A percentile compares a stretch with the other conserved stretches of the same genome.
phyloP scores from a whole-genome alignment of 306 rosid genomes.

The Oxytropis ochrocephala region DNA sequence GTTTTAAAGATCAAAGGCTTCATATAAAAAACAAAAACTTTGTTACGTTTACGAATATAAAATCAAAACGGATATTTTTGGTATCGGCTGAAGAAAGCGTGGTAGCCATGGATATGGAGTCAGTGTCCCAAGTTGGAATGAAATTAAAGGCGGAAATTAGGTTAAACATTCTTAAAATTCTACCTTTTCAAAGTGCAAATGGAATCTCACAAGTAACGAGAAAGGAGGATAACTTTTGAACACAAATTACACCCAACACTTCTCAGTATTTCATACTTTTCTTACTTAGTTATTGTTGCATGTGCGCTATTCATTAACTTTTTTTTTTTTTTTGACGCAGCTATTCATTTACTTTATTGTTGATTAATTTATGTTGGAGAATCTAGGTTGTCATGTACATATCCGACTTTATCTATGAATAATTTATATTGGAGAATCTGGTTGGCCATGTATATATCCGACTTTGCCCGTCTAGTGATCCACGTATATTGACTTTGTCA shows the following conservation, averaged over 20 bases:
- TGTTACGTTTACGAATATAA: not conserved
- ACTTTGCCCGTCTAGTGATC: too few relatives aligned
- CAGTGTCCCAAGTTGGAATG: not conserved
- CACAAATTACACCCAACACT: not conserved
- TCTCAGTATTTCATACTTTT: too few relatives aligned
- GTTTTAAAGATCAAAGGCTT: slow-evolving; percentile 11
- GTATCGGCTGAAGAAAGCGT: slow-evolving; percentile 31
- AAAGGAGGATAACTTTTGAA: slow-evolving; percentile 27
- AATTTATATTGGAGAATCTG: too few relatives aligned
- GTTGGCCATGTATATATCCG: too few relatives aligned
- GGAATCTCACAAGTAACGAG: slow-evolving; percentile 43
- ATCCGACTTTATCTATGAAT: too few relatives aligned
- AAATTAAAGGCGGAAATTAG: not conserved
- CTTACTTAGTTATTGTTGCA: too few relatives aligned
- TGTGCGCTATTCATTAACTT: too few relatives aligned
- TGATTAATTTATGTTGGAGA: too few relatives aligned
- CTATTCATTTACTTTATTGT: too few relatives aligned
- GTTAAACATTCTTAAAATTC: slow-evolving; percentile 21
- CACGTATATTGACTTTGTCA: too few relatives aligned
- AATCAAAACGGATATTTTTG: slow-evolving; percentile 17
- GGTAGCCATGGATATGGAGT: not conserved
- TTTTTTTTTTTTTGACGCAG: too few relatives aligned
- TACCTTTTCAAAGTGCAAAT: slow-evolving; percentile 5
- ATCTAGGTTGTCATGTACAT: too few relatives aligned
- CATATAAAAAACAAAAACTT: not conserved